phyloP scores from a whole-genome alignment of 2,329 filamentous ascomycete species.

The Fusarium sp. region DNA sequence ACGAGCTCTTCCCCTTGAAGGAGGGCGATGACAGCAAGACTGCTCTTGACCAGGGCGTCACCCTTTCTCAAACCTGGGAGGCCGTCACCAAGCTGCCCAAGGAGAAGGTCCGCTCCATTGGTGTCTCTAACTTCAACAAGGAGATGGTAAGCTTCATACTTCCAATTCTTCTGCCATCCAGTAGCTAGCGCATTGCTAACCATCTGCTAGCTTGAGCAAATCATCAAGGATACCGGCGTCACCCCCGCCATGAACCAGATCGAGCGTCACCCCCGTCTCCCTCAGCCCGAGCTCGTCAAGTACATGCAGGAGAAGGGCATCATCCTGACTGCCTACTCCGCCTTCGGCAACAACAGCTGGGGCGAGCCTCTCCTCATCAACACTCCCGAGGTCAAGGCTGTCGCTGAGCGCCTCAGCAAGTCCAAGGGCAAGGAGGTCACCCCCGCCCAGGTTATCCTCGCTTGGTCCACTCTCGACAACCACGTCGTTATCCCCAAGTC shows the following conservation, averaged over 20 bases:
- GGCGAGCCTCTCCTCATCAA: slow-evolving; percentile 66
- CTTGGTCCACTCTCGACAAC: slow-evolving; percentile 70
- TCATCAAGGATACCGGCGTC: slow-evolving; percentile 69
- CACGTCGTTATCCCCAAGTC: slow-evolving; percentile 82
- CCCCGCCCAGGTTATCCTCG: slow-evolving; percentile 61
- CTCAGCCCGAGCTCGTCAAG: slow-evolving; percentile 65
- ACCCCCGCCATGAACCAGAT: slow-evolving; percentile 74
- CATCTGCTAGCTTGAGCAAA: slow-evolving; percentile 58
- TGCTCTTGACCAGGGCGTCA: slow-evolving; percentile 58
- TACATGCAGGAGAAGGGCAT: slow-evolving; percentile 73
- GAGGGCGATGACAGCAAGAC: slow-evolving; percentile 51
- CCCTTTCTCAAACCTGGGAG: slow-evolving; percentile 59
- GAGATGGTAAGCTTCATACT: slow-evolving; percentile 53
- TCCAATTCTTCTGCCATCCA: neutral
- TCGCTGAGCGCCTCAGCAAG: slow-evolving; percentile 61
- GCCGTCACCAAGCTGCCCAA: slow-evolving; percentile 68
- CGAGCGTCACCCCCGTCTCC: slow-evolving; percentile 75
- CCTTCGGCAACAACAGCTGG: slow-evolving; percentile 61
- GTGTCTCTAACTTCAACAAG: slow-evolving; percentile 79
- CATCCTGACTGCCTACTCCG: slow-evolving; percentile 74
- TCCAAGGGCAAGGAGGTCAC: slow-evolving; percentile 54
- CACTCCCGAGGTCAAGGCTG: slow-evolving; percentile 65
- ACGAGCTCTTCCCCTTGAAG: slow-evolving; percentile 59
- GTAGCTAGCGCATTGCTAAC: slow-evolving; percentile 8
- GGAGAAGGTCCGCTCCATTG: slow-evolving; percentile 73